Percentiles rank a stretch among this genome's conserved stretches.
phyloP scores from a whole-genome alignment of 192 early-diverging fungal genomes.

The Pilobolus umbonatus region DNA sequence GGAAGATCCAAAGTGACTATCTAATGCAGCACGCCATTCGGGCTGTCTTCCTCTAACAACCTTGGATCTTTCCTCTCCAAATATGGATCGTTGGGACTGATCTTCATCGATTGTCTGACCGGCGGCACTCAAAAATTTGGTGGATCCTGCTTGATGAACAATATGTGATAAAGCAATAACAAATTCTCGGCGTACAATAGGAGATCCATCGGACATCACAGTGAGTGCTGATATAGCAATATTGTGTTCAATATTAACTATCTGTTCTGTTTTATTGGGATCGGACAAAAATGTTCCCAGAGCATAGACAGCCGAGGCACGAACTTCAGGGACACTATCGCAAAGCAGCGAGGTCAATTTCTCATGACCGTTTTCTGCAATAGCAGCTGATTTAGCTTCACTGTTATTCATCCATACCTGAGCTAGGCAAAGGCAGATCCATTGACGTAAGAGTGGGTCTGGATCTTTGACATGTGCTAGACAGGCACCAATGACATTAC shows the following conservation, averaged over 20 bases:
- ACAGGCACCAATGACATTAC: slow-evolving; percentile 61
- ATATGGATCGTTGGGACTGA: slow-evolving; percentile 18
- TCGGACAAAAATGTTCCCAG: slow-evolving; percentile 75
- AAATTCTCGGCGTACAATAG: slow-evolving; percentile 87
- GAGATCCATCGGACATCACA: slow-evolving; percentile 75
- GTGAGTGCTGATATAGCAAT: slow-evolving; percentile 63
- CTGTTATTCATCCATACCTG: slow-evolving; percentile 80
- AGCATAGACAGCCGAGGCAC: slow-evolving; percentile 78
- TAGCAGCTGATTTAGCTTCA: slow-evolving; percentile 60
- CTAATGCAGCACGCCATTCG: slow-evolving; percentile 17
- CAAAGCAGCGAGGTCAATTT: slow-evolving; percentile 50
- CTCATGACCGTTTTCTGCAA: slow-evolving; percentile 61
- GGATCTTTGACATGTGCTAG: slow-evolving; percentile 60
- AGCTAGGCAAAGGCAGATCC: slow-evolving; percentile 83
- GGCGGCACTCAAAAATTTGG: slow-evolving; percentile 63
- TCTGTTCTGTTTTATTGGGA: slow-evolving; percentile 60
- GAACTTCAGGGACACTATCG: slow-evolving; percentile 76
- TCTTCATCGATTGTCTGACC: slow-evolving; percentile 43
- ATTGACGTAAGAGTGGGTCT: slow-evolving; percentile 81
- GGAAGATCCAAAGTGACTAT: slow-evolving; percentile 26
- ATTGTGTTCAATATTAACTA: slow-evolving; percentile 67
- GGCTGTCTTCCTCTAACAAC: slow-evolving; percentile 9
- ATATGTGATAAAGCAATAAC: slow-evolving; percentile 70
- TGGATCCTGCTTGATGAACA: slow-evolving; percentile 59
- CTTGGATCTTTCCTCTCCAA: slow-evolving; percentile 23